These are phyloP conservation scores for Colletotrichum tropicicola DNA, from an alignment of 2,329 filamentous ascomycete genomes.

Conservation along the genomic window DNA sequence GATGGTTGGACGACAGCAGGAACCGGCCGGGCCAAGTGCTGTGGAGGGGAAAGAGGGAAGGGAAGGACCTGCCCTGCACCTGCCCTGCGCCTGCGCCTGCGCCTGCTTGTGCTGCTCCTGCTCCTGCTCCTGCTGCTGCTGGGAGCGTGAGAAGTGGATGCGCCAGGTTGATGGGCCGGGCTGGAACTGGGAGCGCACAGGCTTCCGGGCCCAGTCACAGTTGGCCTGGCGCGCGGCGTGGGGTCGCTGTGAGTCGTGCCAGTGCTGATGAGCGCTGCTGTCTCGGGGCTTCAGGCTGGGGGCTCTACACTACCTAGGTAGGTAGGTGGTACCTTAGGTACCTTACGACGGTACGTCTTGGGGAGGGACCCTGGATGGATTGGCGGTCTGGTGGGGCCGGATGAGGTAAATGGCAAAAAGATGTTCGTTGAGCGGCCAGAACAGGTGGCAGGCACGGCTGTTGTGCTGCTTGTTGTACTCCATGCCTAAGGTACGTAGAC, in stretches of 20 bases:
- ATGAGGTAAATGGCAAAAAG: slow-evolving; percentile 31
- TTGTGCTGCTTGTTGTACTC: too few species aligned
- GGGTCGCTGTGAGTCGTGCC: slow-evolving; percentile 4
- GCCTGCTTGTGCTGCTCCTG: not conserved
- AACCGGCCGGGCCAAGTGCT: too few species aligned
- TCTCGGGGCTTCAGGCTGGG: too few species aligned
- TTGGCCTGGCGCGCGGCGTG: not conserved
- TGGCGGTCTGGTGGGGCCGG: slow-evolving; percentile 23
- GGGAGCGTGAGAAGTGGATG: not conserved
- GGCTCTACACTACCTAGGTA: not conserved
- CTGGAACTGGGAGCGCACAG: slow-evolving; percentile 14
- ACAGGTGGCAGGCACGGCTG: too few species aligned
- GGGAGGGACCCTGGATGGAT: slow-evolving; percentile 14
- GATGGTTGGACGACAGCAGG: too few species aligned
- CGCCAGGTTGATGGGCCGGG: slow-evolving; percentile 14
- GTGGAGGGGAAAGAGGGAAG: not conserved
- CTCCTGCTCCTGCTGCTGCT: not conserved
- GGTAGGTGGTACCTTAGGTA: not conserved
- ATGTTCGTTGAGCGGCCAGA: too few species aligned
- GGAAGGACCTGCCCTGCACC: not conserved
- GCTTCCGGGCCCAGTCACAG: not conserved
- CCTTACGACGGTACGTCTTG: not conserved
- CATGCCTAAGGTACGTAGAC: too few species aligned
- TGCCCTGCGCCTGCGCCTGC: too few species aligned
- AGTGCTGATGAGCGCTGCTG: not conserved